These are phyloP conservation scores for Kuraishia cidri DNA, from an alignment of 805 yeast genomes.

Conservation along the genomic window DNA sequence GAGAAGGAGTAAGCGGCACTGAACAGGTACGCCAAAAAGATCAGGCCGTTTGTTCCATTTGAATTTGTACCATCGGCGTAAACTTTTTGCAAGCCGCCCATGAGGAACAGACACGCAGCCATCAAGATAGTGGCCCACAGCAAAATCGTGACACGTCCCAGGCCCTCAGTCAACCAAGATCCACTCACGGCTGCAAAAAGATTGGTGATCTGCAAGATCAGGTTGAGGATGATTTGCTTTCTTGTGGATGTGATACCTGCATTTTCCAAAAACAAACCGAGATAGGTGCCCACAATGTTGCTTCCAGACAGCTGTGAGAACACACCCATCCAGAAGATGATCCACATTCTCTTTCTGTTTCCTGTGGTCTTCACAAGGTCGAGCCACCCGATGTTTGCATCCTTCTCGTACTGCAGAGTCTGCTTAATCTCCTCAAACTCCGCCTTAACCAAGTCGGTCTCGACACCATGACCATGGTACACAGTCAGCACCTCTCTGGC, in stretches of 20 bases:
- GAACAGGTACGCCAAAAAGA: constrained; percentile 15
- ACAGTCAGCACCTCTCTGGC: constrained; percentile 26
- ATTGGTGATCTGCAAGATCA: constrained; percentile 11
- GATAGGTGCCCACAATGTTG: constrained; percentile 19
- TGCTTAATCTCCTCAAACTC: constrained; percentile 15
- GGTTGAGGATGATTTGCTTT: constrained; percentile 17
- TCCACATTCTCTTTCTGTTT: constrained; percentile 15
- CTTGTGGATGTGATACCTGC: constrained; percentile 15
- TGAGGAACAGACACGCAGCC: constrained; percentile 15
- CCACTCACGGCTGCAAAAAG: constrained; percentile 15
- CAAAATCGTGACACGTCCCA: constrained; percentile 14
- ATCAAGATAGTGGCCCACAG: constrained; percentile 13
- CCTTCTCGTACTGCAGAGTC: constrained; percentile 12
- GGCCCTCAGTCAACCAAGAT: constrained; percentile 13
- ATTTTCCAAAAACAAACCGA: constrained; percentile 20
- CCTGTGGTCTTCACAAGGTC: constrained; percentile 12
- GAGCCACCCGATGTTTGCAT: constrained; percentile 12
- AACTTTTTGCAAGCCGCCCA: constrained; percentile 14
- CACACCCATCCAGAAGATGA: constrained; percentile 17
- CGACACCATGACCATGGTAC: constrained; percentile 13
- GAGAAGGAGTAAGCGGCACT: constrained; percentile 14
- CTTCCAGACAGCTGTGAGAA: constrained; percentile 17
- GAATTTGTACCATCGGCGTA: constrained; percentile 11
- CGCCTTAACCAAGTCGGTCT: constrained; percentile 8
- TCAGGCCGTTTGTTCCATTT: constrained; percentile 13